phyloP scores from a whole-genome alignment of 306 rosid genomes.

The Vigna angularis region DNA sequence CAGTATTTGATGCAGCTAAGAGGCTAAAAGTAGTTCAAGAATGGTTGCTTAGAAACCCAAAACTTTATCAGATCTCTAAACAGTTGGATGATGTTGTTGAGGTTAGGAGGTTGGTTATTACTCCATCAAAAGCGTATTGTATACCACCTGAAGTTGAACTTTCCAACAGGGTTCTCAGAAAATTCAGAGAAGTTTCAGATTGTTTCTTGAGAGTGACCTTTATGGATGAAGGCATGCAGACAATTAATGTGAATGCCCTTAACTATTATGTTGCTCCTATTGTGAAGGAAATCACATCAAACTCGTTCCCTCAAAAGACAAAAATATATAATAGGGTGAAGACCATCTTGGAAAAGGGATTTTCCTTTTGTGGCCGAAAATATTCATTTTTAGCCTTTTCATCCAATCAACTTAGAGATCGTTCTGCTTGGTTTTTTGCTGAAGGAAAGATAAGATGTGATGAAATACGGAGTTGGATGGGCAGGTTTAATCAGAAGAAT shows the following conservation, averaged over 20 bases:
- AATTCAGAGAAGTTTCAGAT: constrained; percentile 68
- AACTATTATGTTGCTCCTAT: constrained; percentile 74
- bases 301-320: constrained; percentile 67
- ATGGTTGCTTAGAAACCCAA: constrained; percentile 75
- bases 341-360: constrained; percentile 63
- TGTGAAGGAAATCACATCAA: constrained; percentile 70
- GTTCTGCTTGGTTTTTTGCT: constrained; percentile 95
- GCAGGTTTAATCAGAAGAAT: constrained; percentile 59
- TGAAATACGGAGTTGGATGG: constrained; percentile 70
- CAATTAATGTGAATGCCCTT: constrained; percentile 64
- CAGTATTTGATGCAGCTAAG: constrained; percentile 67
- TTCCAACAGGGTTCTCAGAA: constrained; percentile 84
- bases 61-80: constrained; percentile 64
- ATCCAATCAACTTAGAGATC: constrained; percentile 84
- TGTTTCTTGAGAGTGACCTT: constrained; percentile 84
- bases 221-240: constrained; percentile 94
- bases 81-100: constrained; percentile 65
- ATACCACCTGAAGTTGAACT: constrained; percentile 82
- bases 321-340: constrained; percentile 61
- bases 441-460: constrained; percentile 45
- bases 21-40: constrained; percentile 70
- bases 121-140: constrained; percentile 90
- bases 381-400: constrained; percentile 88
- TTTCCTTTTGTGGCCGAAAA: constrained; percentile 68
- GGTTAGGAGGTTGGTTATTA: constrained; percentile 81